These are phyloP conservation scores for Aquilaria agallochum DNA, from an alignment of 441 rosid genomes.

Conservation along the genomic window DNA sequence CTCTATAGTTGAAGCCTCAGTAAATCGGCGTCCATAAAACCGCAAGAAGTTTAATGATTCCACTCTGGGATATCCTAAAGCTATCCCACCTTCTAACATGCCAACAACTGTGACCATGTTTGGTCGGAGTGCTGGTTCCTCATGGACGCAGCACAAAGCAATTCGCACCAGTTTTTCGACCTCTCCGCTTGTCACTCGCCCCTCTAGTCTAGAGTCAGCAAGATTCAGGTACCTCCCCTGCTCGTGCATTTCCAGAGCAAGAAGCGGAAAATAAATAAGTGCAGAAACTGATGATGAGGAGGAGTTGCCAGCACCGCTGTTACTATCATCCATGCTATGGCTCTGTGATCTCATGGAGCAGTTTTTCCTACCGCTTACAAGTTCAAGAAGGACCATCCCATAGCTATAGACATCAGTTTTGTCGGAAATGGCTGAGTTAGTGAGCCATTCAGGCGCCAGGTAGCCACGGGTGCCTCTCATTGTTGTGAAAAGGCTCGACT, in stretches of 20 bases:
- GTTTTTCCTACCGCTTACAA: slow-evolving; percentile 92
- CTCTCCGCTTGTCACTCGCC: slow-evolving; percentile 59
- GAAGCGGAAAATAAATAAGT: slow-evolving; percentile 62
- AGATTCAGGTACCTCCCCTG: slow-evolving; percentile 68
- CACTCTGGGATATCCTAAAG: slow-evolving; percentile 56
- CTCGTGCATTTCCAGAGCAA: slow-evolving; percentile 91
- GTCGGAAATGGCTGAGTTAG: slow-evolving; percentile 72
- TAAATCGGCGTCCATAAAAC: slow-evolving; percentile 72
- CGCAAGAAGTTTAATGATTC: slow-evolving; percentile 77
- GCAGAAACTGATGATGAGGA: slow-evolving; percentile 41
- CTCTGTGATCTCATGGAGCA: slow-evolving; percentile 51
- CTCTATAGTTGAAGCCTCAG: slow-evolving; percentile 64
- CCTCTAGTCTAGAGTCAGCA: slow-evolving; percentile 70
- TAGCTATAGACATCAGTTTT: slow-evolving; percentile 91
- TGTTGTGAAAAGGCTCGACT: slow-evolving; percentile 86
- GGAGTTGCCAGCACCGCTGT: slow-evolving; percentile 34
- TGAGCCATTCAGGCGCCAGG: slow-evolving; percentile 97
- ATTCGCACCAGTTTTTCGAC: slow-evolving; percentile 56
- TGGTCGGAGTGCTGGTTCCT: slow-evolving; percentile 67
- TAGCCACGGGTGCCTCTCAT: slow-evolving; percentile 99
- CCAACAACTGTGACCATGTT: slow-evolving; percentile 69
- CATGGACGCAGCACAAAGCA: slow-evolving; percentile 78
- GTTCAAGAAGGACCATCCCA: slow-evolving; percentile 89
- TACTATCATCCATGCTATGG: slow-evolving; percentile 42
- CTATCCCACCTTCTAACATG: slow-evolving; percentile 70